Evolutionary conservation across 805 yeast genomes (phyloP).

Genomic region (Debaryomyces castellii): DNA sequence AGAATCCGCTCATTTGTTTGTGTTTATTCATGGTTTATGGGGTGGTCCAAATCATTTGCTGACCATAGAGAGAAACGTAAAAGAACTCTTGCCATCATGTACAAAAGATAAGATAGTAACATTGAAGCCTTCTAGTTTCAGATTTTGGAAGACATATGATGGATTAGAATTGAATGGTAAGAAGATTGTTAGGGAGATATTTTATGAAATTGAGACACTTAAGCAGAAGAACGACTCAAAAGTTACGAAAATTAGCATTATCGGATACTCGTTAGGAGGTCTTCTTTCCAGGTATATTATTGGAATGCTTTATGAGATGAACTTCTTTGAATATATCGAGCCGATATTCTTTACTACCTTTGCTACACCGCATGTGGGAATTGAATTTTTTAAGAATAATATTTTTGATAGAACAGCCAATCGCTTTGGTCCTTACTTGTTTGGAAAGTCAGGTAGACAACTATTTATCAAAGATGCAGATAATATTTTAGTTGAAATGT

Average conservation of each 20-base stretch:
- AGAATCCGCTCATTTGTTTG: conserved; percentile 32
- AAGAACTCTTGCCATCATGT: conserved; percentile 20
- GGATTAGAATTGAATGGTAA: conserved; percentile 37
- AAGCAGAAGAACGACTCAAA: conserved; percentile 23
- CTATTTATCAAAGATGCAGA: conserved; percentile 39
- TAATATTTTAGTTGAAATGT: conserved; percentile 48
- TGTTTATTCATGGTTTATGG: conserved; percentile 44
- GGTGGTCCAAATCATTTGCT: conserved; percentile 43
- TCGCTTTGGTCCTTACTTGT: conserved; percentile 28
- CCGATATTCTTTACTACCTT: conserved; percentile 42
- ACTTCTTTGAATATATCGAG: conserved; percentile 32
- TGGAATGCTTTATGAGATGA: conserved; percentile 47
- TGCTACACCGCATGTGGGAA: conserved; percentile 47
- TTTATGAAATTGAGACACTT: conserved; percentile 40
- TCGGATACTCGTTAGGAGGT: conserved; percentile 92
- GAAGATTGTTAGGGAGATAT: conserved; percentile 34
- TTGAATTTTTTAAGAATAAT: conserved; percentile 33
- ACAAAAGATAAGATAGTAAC: conserved; percentile 30
- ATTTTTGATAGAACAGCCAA: conserved; percentile 34
- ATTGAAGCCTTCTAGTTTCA: conserved; percentile 37
- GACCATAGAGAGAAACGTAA: conserved; percentile 32
- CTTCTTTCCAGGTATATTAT: conserved; percentile 76
- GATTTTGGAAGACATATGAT: conserved; percentile 46
- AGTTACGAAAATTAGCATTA: conserved; percentile 69
- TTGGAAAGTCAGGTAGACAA: conserved; percentile 38